Percentiles rank a stretch among this genome's conserved stretches.
Evolutionary conservation across 2,329 filamentous ascomycete species (phyloP).

Genomic region (Colletotrichum horii): DNA sequence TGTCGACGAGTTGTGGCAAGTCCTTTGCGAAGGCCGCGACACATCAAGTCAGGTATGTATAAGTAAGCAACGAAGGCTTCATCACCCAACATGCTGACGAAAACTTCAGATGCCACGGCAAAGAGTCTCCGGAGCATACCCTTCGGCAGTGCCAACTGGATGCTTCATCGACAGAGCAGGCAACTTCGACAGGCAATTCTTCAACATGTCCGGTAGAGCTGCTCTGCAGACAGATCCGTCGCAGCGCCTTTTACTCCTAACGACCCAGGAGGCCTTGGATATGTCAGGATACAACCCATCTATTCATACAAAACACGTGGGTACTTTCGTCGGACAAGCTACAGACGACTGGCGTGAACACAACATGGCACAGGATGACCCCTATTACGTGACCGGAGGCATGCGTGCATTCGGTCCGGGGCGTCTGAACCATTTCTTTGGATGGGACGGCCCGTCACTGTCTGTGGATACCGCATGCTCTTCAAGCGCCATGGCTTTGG

Average conservation of each 20-base stretch:
- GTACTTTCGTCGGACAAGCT: neutral
- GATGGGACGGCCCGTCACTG: constrained; percentile 41
- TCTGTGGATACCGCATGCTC: constrained; percentile 44
- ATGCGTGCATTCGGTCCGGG: constrained; percentile 36
- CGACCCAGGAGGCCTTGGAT: neutral
- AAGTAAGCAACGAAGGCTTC: neutral
- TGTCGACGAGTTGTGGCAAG: neutral
- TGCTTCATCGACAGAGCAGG: neutral
- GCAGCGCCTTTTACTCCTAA: neutral
- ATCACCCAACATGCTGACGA: neutral
- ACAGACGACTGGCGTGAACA: constrained; percentile 27
- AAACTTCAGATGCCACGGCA: neutral
- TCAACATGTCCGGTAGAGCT: neutral
- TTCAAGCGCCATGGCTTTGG: constrained; percentile 31
- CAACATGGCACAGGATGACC: constrained; percentile 40
- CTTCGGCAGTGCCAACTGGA: neutral
- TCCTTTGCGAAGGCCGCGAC: neutral
- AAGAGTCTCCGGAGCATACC: neutral
- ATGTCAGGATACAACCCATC: neutral
- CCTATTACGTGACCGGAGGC: constrained; percentile 42
- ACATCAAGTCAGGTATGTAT: neutral
- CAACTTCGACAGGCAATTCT: neutral
- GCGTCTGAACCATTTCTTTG: constrained; percentile 39
- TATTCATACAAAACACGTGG: neutral
- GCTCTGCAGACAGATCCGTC: neutral